A percentile compares a stretch with the other conserved stretches of the same genome.
Conservation (phyloP, 2,329 filamentous ascomycete species). For the Beauveria asiatica region DNA sequence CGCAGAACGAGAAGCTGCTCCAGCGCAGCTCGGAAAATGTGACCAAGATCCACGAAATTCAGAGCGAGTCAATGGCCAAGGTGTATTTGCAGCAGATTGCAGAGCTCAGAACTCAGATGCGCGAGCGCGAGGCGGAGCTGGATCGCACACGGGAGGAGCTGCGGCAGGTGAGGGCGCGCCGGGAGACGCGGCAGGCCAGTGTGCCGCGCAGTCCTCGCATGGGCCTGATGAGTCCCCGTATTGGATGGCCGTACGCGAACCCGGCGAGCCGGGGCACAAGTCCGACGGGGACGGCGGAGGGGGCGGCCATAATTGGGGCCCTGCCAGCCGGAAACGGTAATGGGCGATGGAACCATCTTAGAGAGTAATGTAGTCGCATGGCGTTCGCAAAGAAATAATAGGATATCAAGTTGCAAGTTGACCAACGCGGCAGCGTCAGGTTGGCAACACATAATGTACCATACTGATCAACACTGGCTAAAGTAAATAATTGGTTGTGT, state of each 20-base stretch:
- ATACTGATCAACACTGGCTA: too few relatives aligned
- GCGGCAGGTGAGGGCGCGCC: slow-evolving; percentile 36
- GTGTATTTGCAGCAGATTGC: slow-evolving; percentile 30
- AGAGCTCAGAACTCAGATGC: slow-evolving; percentile 33
- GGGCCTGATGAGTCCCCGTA: slow-evolving; percentile 43
- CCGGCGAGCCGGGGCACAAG: slow-evolving; percentile 42
- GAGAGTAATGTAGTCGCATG: slow-evolving; percentile 23
- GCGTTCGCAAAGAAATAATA: neutral
- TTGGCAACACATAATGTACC: too few relatives aligned
- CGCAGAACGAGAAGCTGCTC: slow-evolving; percentile 31
- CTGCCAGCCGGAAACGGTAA: slow-evolving; percentile 26
- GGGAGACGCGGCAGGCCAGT: slow-evolving; percentile 48
- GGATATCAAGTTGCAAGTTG: neutral
- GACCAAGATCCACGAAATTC: slow-evolving; percentile 37
- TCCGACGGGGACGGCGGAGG: slow-evolving; percentile 30
- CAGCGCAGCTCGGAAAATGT: slow-evolving; percentile 37
- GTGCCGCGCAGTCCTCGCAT: slow-evolving; percentile 50
- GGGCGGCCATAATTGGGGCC: slow-evolving; percentile 12
- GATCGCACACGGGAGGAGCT: slow-evolving; percentile 41
- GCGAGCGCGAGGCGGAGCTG: slow-evolving; percentile 46
- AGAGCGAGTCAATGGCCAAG: slow-evolving; percentile 28
- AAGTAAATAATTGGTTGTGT: too few relatives aligned
- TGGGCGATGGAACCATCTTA: slow-evolving; percentile 36
- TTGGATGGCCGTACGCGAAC: slow-evolving; percentile 20
- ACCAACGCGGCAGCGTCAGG: too few relatives aligned